phyloP scores from a whole-genome alignment of 2,329 filamentous ascomycete species.

The Cladosporium sp. region DNA sequence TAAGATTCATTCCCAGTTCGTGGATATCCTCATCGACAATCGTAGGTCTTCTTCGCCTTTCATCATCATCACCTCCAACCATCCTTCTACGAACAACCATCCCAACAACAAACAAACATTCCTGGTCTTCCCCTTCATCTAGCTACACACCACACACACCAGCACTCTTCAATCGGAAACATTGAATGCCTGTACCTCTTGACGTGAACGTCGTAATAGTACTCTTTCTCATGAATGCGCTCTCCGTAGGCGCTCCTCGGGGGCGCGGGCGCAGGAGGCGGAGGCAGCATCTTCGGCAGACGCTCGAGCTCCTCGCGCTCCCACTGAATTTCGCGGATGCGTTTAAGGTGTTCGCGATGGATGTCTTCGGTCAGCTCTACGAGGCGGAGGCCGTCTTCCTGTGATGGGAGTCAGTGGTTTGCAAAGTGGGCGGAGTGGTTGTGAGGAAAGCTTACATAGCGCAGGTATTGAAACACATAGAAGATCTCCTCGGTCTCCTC shows the following conservation, averaged over 20 bases:
- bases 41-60: too few species aligned
- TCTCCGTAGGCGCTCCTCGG: slow-evolving; percentile 54
- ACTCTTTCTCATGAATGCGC: slow-evolving; percentile 62
- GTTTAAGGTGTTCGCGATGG: slow-evolving; percentile 58
- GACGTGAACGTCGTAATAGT: slow-evolving; percentile 54
- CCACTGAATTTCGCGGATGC: slow-evolving; percentile 58
- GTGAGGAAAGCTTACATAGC: slow-evolving; percentile 62
- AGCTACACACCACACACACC: too few species aligned
- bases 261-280: slow-evolving; percentile 37
- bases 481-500: slow-evolving; percentile 87
- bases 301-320: slow-evolving; percentile 55
- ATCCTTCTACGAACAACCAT: too few species aligned
- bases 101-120: too few species aligned
- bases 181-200: too few species aligned
- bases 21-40: too few species aligned
- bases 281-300: slow-evolving; percentile 36
- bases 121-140: too few species aligned
- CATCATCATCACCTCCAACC: too few species aligned
- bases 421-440: too few species aligned
- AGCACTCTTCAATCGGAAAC: too few species aligned
- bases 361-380: slow-evolving; percentile 81
- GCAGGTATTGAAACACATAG: slow-evolving; percentile 87
- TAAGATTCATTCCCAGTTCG: too few species aligned
- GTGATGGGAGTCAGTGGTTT: slow-evolving; percentile 15
- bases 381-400: slow-evolving; percentile 84